Conservation (phyloP, 805 yeast genomes). For the Isabelozyma gotoi region DNA sequence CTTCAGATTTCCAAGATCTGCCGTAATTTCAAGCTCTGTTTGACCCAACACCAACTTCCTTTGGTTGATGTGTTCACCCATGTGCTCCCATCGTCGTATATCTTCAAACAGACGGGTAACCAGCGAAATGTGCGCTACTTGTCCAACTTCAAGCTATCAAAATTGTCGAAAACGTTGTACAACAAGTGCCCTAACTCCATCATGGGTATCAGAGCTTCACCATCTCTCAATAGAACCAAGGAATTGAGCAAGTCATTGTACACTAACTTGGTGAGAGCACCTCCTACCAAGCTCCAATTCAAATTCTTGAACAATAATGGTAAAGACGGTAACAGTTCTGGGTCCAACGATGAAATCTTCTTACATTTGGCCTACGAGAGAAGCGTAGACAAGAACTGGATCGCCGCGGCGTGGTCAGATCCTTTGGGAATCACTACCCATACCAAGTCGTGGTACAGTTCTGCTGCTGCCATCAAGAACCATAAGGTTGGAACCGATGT, state of each 20-base stretch:
- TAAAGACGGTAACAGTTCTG: conserved; percentile 13
- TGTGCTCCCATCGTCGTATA: conserved; percentile 28
- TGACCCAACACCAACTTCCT: conserved; percentile 39
- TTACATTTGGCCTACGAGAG: conserved; percentile 85
- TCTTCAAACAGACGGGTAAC: conserved; percentile 18
- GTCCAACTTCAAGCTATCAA: conserved; percentile 37
- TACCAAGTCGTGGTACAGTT: conserved; percentile 64
- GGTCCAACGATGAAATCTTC: conserved; percentile 63
- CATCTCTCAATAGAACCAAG: conserved; percentile 4
- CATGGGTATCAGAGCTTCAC: too few species aligned
- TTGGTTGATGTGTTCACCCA: conserved; percentile 38
- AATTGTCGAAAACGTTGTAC: conserved; percentile 54
- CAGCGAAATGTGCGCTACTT: conserved; percentile 21
- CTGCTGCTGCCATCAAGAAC: conserved; percentile 13
- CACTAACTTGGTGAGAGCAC: conserved; percentile 36
- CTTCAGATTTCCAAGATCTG: conserved; percentile 48
- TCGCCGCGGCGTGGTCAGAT: conserved; percentile 87
- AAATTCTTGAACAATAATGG: conserved; percentile 26
- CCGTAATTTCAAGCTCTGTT: conserved; percentile 41
- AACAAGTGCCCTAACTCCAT: conserved; percentile 48
- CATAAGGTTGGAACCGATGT: conserved; percentile 10
- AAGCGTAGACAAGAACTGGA: conserved; percentile 79
- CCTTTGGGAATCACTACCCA: conserved; percentile 67
- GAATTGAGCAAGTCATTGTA: conserved; percentile 15
- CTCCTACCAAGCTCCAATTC: conserved; percentile 37